phyloP scores from a whole-genome alignment of 2,329 filamentous ascomycete species.

The Cordyceps pruinosa region DNA sequence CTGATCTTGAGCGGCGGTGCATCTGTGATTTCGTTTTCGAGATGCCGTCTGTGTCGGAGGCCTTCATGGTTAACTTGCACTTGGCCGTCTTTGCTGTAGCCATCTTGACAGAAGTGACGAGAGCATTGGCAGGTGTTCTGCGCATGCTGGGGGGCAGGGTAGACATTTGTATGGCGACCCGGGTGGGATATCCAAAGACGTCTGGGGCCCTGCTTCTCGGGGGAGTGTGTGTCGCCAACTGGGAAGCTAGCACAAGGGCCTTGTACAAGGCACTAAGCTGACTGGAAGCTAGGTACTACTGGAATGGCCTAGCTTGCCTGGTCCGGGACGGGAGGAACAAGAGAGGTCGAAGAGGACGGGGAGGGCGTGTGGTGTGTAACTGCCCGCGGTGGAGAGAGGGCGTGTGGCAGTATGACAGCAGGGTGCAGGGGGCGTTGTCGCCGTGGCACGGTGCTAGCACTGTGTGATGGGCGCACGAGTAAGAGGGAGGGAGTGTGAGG shows the following conservation, averaged over 20 bases:
- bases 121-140: slow-evolving; percentile 42
- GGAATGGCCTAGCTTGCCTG: background rate
- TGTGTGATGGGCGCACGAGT: slow-evolving; percentile 2
- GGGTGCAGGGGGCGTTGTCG: background rate
- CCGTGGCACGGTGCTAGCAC: slow-evolving; percentile 7
- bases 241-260: background rate
- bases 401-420: background rate
- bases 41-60: slow-evolving; percentile 40
- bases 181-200: slow-evolving; percentile 1
- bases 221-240: background rate
- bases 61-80: slow-evolving; percentile 50
- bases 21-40: slow-evolving; percentile 72
- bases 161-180: slow-evolving; percentile 54
- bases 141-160: slow-evolving; percentile 56
- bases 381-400: background rate
- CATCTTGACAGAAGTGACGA: slow-evolving; percentile 48
- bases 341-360: background rate
- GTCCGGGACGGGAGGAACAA: slow-evolving; percentile 1
- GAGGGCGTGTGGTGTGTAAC: slow-evolving; percentile 1
- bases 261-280: slow-evolving; percentile 1
- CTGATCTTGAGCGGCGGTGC: slow-evolving; percentile 90
- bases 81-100: slow-evolving; percentile 53
- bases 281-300: background rate
- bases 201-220: background rate
- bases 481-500: background rate